Evolutionary conservation across 1,284 basidiomycete species (phyloP), one percentile per base, ranked within the genome.

Genomic region (Rhodotorula sp.): DNA sequence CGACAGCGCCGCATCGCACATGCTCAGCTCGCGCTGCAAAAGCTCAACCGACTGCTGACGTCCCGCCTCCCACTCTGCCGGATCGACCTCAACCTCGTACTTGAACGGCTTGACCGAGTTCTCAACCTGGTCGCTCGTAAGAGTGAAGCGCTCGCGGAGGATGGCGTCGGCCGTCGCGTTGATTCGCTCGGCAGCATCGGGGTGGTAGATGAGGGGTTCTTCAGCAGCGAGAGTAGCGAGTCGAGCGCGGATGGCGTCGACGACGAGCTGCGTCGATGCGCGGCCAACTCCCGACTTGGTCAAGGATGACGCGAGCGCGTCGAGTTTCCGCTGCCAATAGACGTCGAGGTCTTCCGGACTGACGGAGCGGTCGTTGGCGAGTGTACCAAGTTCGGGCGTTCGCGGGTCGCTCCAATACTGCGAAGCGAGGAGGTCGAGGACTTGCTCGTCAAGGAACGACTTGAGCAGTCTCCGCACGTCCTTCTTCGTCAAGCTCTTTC

Each of bases 21-120:
- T 87, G 54, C 74, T 79, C 59, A 92, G 83, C 84, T 99, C 96
- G 74, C 87, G 87, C 80, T 92, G 88, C 76, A 96, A 90, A 74
- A 94, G 82, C 58, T 86, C 85, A 63, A 94, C 84, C 0, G 92
- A 87, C 61, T 88, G 84, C 72, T 84, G 84, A 47, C 94, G 84
- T 0, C 95, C 95, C 5, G 84, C 78, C 76, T 93, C 92, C 96
- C 96, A 99, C 79, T 98, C 94, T 52, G 88, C 84, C 19, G 86
- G 85, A 74, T 96, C 92, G 9, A 85, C 80, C 78, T 97, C 94
- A 24, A 94, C 86, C 77, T 94, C 92, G 80, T 97, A 97, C 84
- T 99, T 98, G 86, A 89, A 98, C 44, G 96, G 96, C 82, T 99
- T 99, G 84, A 99, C 96, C 81, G 92, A 96, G 82, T 99, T 99